Conservation (phyloP, 2,329 filamentous ascomycete genomes). For the Annulohypoxylon truncatum region DNA sequence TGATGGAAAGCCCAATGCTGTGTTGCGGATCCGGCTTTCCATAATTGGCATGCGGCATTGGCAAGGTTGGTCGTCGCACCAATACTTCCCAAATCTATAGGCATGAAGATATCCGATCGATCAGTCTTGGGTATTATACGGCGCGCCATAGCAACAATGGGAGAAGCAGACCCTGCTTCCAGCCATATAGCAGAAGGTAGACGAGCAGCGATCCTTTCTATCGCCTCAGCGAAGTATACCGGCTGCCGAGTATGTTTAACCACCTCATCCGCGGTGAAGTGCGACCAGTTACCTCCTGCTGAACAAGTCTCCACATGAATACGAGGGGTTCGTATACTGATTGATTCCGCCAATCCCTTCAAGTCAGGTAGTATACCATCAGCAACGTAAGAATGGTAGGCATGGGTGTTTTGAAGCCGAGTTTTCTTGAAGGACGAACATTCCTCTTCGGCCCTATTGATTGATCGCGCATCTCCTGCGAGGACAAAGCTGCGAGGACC, state of each 20-base stretch:
- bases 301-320: conserved; percentile 39
- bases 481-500: conserved; percentile 22
- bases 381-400: conserved; percentile 10
- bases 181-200: conserved; percentile 45
- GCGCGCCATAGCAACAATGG: conserved; percentile 48
- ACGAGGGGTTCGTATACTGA: conserved; percentile 24
- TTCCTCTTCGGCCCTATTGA: not conserved
- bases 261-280: conserved; percentile 21
- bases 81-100: not conserved
- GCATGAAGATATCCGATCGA: conserved; percentile 1
- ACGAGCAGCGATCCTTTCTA: conserved; percentile 39
- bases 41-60: not conserved
- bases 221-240: conserved; percentile 49
- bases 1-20: conserved; percentile 3
- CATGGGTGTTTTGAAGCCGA: conserved; percentile 4
- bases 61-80: not conserved
- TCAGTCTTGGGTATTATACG: conserved; percentile 1
- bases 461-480: not conserved
- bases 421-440: conserved; percentile 8
- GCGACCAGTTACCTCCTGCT: not conserved
- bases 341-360: not conserved
- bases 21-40: not conserved
- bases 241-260: conserved; percentile 48
- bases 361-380: not conserved
- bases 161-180: conserved; percentile 50